Conservation (phyloP, 2,329 filamentous ascomycete species). For the Penicillium fuscoglaucum region DNA sequence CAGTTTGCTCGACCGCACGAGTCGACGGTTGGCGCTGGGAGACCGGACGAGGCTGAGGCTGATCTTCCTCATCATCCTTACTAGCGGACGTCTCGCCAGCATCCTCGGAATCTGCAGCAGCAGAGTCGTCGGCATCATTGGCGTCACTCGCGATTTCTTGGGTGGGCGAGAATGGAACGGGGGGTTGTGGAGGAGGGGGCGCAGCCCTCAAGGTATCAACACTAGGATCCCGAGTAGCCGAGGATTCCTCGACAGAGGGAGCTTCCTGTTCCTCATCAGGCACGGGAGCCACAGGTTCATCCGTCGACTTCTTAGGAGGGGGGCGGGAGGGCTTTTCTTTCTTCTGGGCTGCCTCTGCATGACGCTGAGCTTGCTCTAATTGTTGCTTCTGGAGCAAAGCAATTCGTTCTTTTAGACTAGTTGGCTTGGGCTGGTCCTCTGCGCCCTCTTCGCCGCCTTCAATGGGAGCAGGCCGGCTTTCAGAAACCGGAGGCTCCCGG, state of each 20-base stretch:
- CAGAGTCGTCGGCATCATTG: constrained; percentile 67
- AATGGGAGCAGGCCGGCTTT: constrained; percentile 33
- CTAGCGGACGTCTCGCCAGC: constrained; percentile 64
- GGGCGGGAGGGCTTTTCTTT: constrained; percentile 86
- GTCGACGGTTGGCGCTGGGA: constrained; percentile 20
- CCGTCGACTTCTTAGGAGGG: constrained; percentile 63
- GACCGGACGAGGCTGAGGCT: constrained; percentile 18
- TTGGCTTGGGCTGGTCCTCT: constrained; percentile 85
- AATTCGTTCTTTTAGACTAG: constrained; percentile 92
- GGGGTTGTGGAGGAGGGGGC: constrained; percentile 39
- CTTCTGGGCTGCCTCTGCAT: constrained; percentile 74
- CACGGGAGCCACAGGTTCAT: constrained; percentile 37
- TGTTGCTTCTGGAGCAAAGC: constrained; percentile 92
- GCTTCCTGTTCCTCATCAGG: constrained; percentile 29
- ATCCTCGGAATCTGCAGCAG: constrained; percentile 63
- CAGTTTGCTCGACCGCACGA: constrained; percentile 41
- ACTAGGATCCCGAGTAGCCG: constrained; percentile 39
- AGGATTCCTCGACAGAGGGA: constrained; percentile 34
- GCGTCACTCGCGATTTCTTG: constrained; percentile 61
- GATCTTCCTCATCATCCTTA: constrained; percentile 72
- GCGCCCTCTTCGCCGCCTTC: constrained; percentile 54
- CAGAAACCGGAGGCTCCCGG: constrained; percentile 37
- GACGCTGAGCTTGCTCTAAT: constrained; percentile 79
- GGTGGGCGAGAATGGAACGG: constrained; percentile 41
- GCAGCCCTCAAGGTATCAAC: constrained; percentile 35